A percentile compares a stretch with the other conserved stretches of the same genome.
Conservation (phyloP, 2,329 filamentous ascomycete species). For the Ophiostoma novo-ulmi region DNA sequence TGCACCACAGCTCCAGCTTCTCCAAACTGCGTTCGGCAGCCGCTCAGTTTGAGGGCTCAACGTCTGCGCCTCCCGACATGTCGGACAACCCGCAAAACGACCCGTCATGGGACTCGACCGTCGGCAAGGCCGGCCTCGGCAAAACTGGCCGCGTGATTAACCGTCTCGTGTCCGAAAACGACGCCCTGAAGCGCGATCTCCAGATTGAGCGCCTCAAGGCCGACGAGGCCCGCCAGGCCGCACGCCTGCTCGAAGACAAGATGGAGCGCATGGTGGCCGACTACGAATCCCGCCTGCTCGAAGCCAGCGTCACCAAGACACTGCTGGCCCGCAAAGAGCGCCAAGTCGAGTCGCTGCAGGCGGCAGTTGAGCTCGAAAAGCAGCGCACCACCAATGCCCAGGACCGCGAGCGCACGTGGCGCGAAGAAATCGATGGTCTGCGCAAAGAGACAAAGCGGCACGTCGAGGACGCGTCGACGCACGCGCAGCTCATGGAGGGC, state of each 20-base stretch:
- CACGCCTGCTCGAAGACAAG: slow-evolving; percentile 64
- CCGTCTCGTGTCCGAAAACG: slow-evolving; percentile 73
- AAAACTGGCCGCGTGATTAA: slow-evolving; percentile 78
- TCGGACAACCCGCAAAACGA: slow-evolving; percentile 31
- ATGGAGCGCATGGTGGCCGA: slow-evolving; percentile 64
- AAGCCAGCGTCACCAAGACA: slow-evolving; percentile 66
- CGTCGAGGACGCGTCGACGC: slow-evolving; percentile 60
- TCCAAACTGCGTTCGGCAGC: slow-evolving; percentile 19
- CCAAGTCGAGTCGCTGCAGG: slow-evolving; percentile 64
- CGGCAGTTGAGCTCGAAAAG: slow-evolving; percentile 59
- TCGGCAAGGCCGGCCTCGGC: slow-evolving; percentile 64
- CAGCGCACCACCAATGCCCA: slow-evolving; percentile 56
- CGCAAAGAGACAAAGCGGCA: slow-evolving; percentile 55
- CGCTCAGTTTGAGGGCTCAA: slow-evolving; percentile 8
- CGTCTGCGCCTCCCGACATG: not conserved
- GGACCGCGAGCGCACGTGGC: slow-evolving; percentile 57
- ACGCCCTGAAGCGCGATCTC: slow-evolving; percentile 68
- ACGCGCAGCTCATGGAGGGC: slow-evolving; percentile 63
- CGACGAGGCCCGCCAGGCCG: slow-evolving; percentile 65
- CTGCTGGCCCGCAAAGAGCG: slow-evolving; percentile 67
- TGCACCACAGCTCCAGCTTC: slow-evolving; percentile 25
- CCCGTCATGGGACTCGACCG: slow-evolving; percentile 55
- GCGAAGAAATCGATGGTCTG: slow-evolving; percentile 58
- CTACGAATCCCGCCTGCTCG: slow-evolving; percentile 63
- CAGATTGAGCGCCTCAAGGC: slow-evolving; percentile 59